phyloP scores from a whole-genome alignment of 208 protist genomes.

The Trypanosoma mega region DNA sequence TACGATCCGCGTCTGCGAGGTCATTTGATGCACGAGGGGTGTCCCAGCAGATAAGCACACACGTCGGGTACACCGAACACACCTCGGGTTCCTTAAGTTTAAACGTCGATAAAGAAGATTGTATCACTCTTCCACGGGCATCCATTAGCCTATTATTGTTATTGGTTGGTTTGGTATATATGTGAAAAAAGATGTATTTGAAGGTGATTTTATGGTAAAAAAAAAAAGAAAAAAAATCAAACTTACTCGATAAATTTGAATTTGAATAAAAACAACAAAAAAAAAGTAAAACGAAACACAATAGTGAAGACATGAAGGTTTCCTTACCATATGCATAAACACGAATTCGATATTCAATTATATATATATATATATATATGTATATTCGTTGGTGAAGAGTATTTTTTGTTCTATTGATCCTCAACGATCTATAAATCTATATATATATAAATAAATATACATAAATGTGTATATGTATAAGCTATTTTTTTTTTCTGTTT shows the following conservation, averaged over 20 bases:
- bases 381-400: too few relatives aligned
- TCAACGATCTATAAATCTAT: too few relatives aligned
- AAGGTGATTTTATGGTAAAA: not conserved
- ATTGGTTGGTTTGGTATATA: too few relatives aligned
- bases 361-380: too few relatives aligned
- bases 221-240: constrained; percentile 3
- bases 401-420: too few relatives aligned
- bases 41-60: constrained; percentile 48
- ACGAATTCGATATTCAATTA: too few relatives aligned
- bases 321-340: too few relatives aligned
- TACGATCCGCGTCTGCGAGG: constrained; percentile 15
- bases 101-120: not conserved
- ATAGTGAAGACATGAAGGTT: not conserved
- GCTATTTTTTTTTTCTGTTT: too few relatives aligned
- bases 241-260: not conserved
- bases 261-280: not conserved
- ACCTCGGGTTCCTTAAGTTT: constrained; percentile 16
- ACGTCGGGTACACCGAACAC: constrained; percentile 40
- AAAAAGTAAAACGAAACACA: not conserved
- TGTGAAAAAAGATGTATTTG: too few relatives aligned
- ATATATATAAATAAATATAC: too few relatives aligned
- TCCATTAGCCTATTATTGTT: too few relatives aligned
- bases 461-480: too few relatives aligned
- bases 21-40: constrained; percentile 14
- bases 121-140: constrained; percentile 2